These are phyloP conservation scores for Gossypium schwendimanii DNA, from an alignment of 441 rosid species.

Conservation along the genomic window DNA sequence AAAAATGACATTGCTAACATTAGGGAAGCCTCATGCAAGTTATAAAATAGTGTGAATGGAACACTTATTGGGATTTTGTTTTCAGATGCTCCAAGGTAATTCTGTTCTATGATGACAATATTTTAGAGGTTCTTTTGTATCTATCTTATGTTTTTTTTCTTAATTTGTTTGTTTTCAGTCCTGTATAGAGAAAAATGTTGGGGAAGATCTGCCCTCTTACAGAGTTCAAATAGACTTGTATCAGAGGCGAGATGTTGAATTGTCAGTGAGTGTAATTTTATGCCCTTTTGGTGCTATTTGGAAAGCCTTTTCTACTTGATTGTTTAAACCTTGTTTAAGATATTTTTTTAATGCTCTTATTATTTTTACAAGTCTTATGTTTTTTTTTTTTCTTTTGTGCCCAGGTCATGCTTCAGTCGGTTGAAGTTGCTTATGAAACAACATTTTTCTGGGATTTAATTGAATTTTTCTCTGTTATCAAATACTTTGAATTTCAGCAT, in stretches of 20 bases:
- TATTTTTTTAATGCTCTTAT: background rate
- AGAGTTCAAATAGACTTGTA: slow-evolving; percentile 50
- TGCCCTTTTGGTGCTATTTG: slow-evolving; percentile 12
- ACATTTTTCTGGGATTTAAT: slow-evolving; percentile 38
- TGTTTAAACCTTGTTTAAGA: background rate
- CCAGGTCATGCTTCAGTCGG: slow-evolving; percentile 63
- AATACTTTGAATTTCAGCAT: slow-evolving; percentile 55
- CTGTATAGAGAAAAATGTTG: slow-evolving; percentile 26
- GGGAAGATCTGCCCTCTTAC: slow-evolving; percentile 46
- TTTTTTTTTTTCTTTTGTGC: slow-evolving; percentile 5
- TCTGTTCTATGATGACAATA: background rate
- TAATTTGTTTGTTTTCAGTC: slow-evolving; percentile 30
- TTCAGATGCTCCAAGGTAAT: background rate
- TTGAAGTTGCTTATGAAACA: slow-evolving; percentile 50
- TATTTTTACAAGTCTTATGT: background rate
- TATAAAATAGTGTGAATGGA: background rate
- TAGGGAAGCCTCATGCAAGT: background rate
- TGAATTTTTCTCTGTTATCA: slow-evolving; percentile 41
- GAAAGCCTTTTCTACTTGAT: background rate
- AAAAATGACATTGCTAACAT: background rate
- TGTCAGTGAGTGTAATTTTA: slow-evolving; percentile 57
- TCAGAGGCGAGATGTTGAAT: slow-evolving; percentile 43
- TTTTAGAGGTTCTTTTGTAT: background rate
- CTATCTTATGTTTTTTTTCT: background rate
- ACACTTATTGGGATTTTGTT: background rate